phyloP scores from a whole-genome alignment of 805 yeast species.

The Vanderwaltozyma yarrowii region DNA sequence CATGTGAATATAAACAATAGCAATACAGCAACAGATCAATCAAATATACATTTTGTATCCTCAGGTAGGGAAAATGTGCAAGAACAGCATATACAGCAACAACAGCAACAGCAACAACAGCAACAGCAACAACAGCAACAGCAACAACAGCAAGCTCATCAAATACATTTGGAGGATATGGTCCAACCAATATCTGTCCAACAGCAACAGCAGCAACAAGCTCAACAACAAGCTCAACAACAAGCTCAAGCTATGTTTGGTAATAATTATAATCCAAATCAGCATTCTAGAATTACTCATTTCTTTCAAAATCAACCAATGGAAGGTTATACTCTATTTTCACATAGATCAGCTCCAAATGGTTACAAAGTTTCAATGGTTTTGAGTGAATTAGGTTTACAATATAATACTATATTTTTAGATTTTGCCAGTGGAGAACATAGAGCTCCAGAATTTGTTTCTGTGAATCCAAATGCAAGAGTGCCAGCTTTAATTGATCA shows the following conservation, averaged over 20 bases:
- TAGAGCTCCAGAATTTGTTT: constrained; percentile 83
- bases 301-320: constrained; percentile 70
- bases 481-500: constrained; percentile 94
- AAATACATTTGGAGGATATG: constrained; percentile 21
- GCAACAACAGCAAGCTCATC: constrained; percentile 16
- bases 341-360: constrained; percentile 86
- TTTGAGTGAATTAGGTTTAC: constrained; percentile 69
- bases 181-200: constrained; percentile 5
- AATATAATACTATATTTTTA: constrained; percentile 69
- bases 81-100: constrained; percentile 16
- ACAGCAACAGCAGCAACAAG: constrained; percentile 3
- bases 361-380: constrained; percentile 94
- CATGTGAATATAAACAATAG: constrained; percentile 26
- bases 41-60: constrained; percentile 7
- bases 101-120: constrained; percentile 10
- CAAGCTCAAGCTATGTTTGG: constrained; percentile 17
- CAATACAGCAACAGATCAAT: constrained; percentile 9
- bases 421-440: constrained; percentile 88
- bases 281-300: constrained; percentile 49
- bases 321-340: constrained; percentile 75
- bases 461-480: constrained; percentile 92
- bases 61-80: constrained; percentile 6
- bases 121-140: constrained; percentile 1
- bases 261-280: constrained; percentile 26
- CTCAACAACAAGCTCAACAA: constrained; percentile 9